phyloP scores from a whole-genome alignment of 495 filamentous ascomycete species.

The Bathelium albidoporum region DNA sequence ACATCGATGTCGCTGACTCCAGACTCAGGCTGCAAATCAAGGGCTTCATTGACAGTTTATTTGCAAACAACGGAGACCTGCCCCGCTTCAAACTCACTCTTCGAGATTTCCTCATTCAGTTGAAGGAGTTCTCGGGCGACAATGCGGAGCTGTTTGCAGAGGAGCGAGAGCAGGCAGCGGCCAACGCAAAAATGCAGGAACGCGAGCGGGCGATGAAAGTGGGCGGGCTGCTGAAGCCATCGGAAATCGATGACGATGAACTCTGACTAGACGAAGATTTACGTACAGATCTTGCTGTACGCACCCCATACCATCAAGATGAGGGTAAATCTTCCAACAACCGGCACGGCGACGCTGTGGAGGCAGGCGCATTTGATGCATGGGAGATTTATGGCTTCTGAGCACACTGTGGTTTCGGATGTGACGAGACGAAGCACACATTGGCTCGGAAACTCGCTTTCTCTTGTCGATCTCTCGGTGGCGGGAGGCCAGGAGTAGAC shows the following conservation, averaged over 20 bases:
- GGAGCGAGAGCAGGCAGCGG: constrained; percentile 79
- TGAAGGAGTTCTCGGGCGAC: constrained; percentile 89
- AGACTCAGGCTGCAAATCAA: constrained; percentile 65
- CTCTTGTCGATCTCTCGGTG: not conserved
- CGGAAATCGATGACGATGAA: constrained; percentile 90
- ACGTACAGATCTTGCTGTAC: constrained; percentile 12
- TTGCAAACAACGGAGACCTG: constrained; percentile 68
- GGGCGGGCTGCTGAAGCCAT: constrained; percentile 82
- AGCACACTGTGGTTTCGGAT: not conserved
- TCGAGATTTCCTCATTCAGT: constrained; percentile 90
- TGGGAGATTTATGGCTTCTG: constrained; percentile 23
- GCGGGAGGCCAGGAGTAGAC: not conserved
- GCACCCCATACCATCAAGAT: constrained; percentile 8
- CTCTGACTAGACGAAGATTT: constrained; percentile 58
- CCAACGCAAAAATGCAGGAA: constrained; percentile 51
- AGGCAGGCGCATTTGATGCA: constrained; percentile 16
- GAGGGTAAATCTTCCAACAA: not conserved
- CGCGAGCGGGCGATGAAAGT: constrained; percentile 83
- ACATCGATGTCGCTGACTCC: not conserved
- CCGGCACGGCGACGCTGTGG: constrained; percentile 7
- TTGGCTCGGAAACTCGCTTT: not conserved
- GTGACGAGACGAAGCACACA: too few species aligned
- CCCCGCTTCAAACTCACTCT: constrained; percentile 86
- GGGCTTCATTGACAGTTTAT: constrained; percentile 77
- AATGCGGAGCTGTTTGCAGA: constrained; percentile 92